Evolutionary conservation across 2,329 filamentous ascomycete species (phyloP), one percentile per base, ranked within the genome.

Genomic region (Monilinia aucupariae): DNA sequence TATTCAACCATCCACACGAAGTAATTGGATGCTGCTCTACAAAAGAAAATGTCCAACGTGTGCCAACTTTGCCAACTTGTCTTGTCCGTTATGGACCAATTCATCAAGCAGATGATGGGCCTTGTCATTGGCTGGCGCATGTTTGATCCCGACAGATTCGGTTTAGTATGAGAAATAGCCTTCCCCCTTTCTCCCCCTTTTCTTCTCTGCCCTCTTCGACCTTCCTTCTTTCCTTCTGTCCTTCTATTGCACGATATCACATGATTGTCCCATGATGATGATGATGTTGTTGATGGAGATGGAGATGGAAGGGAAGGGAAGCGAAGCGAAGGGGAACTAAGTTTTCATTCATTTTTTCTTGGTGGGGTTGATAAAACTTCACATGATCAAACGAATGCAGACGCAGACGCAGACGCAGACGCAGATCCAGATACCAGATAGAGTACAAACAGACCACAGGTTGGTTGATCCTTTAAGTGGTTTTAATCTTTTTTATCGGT

Each of bases 61-160:
- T n/a, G n/a, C n/a, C n/a, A n/a, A n/a, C n/a, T n/a, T n/a, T n/a
- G n/a, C n/a, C n/a, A n/a, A n/a, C n/a, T n/a, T n/a, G n/a, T n/a
- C n/a, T n/a, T 56, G 43, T 32, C 22, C 53, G 45, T 55, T 55
- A n/a, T n/a, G n/a, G 53, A 55, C 25, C 39, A 55, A 55, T 55
- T 55, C 53, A 45, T 1, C 39, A 9, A 45, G 17, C 39, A 55
- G 39, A 54, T 15, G 10, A 12, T 4, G 39, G 2, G 30, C 13
- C 15, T 41, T 43, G 5, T n/a, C 10, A 41, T 54, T 54, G 5
- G 7, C 17, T 30, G 9, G n/a, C n/a, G n/a, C n/a, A 32, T 54
- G 3, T 37, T 10, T 45, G 43, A 10, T 47, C 25, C 25, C 17
- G 13, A 20, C n/a, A n/a, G n/a, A n/a, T n/a, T n/a, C n/a, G n/a